Conservation (phyloP, 2,329 filamentous ascomycete species). For the Didymella pinodella region DNA sequence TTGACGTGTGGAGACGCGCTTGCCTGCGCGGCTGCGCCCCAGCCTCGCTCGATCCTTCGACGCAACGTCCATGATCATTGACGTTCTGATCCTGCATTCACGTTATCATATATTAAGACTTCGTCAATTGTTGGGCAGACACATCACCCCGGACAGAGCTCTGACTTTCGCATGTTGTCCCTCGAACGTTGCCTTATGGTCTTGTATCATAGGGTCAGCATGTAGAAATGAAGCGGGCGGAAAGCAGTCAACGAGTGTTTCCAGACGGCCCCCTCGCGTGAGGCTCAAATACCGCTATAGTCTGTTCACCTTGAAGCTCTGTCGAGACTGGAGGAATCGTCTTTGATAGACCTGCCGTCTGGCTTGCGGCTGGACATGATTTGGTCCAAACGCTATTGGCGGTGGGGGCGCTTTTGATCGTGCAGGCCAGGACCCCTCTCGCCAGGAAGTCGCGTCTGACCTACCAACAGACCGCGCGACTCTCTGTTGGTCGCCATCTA, state of each 20-base stretch:
- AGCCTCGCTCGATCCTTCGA: neutral
- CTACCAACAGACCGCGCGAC: neutral
- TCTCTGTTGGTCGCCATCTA: neutral
- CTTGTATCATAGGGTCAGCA: neutral
- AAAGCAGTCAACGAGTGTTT: neutral
- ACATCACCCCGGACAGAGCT: neutral
- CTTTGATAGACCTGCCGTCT: neutral
- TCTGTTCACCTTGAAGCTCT: too few species aligned
- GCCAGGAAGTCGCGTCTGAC: neutral
- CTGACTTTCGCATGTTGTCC: neutral
- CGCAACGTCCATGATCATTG: neutral
- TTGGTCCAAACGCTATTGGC: neutral
- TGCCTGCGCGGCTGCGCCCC: neutral
- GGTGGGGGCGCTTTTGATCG: conserved; percentile 8
- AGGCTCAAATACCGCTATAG: neutral
- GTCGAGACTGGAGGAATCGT: neutral
- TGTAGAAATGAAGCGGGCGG: neutral
- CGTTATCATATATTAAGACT: neutral
- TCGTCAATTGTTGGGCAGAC: neutral
- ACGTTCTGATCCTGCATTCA: neutral
- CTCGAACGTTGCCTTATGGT: neutral
- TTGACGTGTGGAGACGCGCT: conserved; percentile 7
- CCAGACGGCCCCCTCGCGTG: neutral
- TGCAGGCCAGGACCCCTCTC: neutral
- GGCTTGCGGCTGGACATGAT: neutral